Percentiles rank a stretch among this genome's conserved stretches.
phyloP scores from a whole-genome alignment of 1,284 basidiomycete species.

The Dichomitus squalens region DNA sequence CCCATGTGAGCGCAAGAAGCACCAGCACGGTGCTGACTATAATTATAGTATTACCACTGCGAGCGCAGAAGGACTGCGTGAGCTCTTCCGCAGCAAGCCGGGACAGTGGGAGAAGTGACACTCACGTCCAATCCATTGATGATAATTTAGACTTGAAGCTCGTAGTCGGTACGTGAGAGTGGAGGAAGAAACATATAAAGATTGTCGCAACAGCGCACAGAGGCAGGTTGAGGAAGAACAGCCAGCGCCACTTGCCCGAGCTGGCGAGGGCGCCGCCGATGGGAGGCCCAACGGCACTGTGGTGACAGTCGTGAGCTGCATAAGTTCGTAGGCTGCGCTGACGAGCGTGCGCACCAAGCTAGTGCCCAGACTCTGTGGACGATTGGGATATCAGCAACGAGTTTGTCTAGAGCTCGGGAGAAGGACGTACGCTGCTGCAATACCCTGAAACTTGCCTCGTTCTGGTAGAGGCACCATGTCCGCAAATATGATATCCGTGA shows the following conservation, averaged over 20 bases:
- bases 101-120: not conserved
- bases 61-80: not conserved
- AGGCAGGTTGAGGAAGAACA: constrained; percentile 24
- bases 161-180: constrained; percentile 27
- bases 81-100: not conserved
- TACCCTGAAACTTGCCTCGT: constrained; percentile 22
- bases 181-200: constrained; percentile 20
- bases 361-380: constrained; percentile 18
- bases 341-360: constrained; percentile 17
- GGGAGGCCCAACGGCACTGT: constrained; percentile 18
- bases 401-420: not conserved
- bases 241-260: constrained; percentile 24
- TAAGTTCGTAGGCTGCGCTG: not conserved
- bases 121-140: constrained; percentile 41
- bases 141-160: constrained; percentile 31
- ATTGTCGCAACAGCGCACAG: constrained; percentile 20
- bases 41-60: constrained; percentile 25
- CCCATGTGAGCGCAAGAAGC: constrained; percentile 26
- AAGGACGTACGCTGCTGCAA: constrained; percentile 16
- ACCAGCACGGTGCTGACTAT: constrained; percentile 19
- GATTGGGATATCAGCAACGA: no score
- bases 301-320: not conserved
- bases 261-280: constrained; percentile 23
- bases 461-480: constrained; percentile 38
- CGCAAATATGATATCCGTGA: constrained; percentile 44